Percentiles rank a stretch among this genome's conserved stretches.
phyloP scores from a whole-genome alignment of 306 rosid species.

The Dalbergia cochinchinensis region DNA sequence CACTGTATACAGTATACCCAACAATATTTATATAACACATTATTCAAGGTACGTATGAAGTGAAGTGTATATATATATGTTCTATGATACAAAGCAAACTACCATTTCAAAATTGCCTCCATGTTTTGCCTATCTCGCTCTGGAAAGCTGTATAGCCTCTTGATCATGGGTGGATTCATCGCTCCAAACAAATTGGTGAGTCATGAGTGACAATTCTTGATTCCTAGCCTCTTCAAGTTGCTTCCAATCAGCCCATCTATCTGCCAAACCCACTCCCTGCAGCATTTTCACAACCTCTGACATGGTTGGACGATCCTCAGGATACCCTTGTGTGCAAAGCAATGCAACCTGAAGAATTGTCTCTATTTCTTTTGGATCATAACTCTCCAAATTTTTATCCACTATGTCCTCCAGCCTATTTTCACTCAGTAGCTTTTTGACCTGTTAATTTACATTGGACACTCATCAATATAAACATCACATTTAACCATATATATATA shows the following conservation, averaged over 20 bases:
- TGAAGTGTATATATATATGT: constrained; percentile 4
- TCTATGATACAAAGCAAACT: constrained; percentile 29
- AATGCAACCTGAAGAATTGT: constrained; percentile 76
- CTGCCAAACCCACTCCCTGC: constrained; percentile 71
- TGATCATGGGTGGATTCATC: constrained; percentile 83
- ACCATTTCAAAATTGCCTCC: constrained; percentile 49
- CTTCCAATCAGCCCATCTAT: constrained; percentile 89
- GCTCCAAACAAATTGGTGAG: constrained; percentile 82
- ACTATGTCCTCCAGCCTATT: constrained; percentile 82
- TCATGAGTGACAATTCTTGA: constrained; percentile 57
- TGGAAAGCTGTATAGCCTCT: constrained; percentile 88
- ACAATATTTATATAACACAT: constrained; percentile 29
- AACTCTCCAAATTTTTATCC: constrained; percentile 70
- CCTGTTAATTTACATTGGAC: constrained; percentile 49
- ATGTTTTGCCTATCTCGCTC: constrained; percentile 62
- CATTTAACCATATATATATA: background rate
- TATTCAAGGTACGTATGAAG: constrained; percentile 13
- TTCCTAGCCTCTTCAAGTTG: constrained; percentile 69
- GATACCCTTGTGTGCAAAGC: constrained; percentile 78
- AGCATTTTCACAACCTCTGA: constrained; percentile 72
- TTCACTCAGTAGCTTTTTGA: constrained; percentile 76
- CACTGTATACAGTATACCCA: background rate
- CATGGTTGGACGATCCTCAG: constrained; percentile 85
- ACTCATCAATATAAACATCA: constrained; percentile 21
- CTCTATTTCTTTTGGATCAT: constrained; percentile 71